Evolutionary conservation across 163 green algal genomes (phyloP).

Genomic region (Picocystis sp.): DNA sequence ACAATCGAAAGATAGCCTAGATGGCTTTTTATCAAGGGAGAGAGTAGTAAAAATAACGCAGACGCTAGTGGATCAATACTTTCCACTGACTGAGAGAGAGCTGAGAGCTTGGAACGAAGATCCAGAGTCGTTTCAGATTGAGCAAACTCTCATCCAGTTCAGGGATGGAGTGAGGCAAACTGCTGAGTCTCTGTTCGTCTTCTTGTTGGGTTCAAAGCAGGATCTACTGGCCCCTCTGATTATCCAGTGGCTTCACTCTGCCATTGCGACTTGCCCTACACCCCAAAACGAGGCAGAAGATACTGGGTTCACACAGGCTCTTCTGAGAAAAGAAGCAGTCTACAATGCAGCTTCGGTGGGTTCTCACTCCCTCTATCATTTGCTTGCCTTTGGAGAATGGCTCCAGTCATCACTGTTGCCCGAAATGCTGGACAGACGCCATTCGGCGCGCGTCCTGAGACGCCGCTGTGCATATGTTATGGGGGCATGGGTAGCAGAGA

Average conservation of each 20-base stretch:
- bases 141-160: slow-evolving; percentile 15
- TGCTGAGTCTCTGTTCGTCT: slow-evolving; percentile 21
- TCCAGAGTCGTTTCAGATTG: slow-evolving; percentile 21
- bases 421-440: slow-evolving; percentile 17
- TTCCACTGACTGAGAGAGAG: slow-evolving; percentile 16
- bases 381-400: slow-evolving; percentile 16
- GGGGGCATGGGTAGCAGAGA: slow-evolving; percentile 42
- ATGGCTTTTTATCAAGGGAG: no score
- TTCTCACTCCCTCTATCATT: slow-evolving; percentile 16
- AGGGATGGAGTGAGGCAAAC: slow-evolving; percentile 18
- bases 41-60: no score
- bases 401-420: slow-evolving; percentile 10
- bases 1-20: no score
- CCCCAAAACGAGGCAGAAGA: slow-evolving; percentile 11
- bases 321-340: slow-evolving; percentile 26
- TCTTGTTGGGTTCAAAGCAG: slow-evolving; percentile 27
- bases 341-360: slow-evolving; percentile 10
- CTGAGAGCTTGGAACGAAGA: slow-evolving; percentile 17
- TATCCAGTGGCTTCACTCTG: slow-evolving; percentile 2
- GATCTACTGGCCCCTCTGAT: no score
- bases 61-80: slow-evolving; percentile 12
- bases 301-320: slow-evolving; percentile 15
- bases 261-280: background rate
- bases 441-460: slow-evolving; percentile 29
- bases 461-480: slow-evolving; percentile 43